Base-by-base conservation (phyloP, 2,329 filamentous ascomycete genomes). In the Pyricularia sp. region DNA sequence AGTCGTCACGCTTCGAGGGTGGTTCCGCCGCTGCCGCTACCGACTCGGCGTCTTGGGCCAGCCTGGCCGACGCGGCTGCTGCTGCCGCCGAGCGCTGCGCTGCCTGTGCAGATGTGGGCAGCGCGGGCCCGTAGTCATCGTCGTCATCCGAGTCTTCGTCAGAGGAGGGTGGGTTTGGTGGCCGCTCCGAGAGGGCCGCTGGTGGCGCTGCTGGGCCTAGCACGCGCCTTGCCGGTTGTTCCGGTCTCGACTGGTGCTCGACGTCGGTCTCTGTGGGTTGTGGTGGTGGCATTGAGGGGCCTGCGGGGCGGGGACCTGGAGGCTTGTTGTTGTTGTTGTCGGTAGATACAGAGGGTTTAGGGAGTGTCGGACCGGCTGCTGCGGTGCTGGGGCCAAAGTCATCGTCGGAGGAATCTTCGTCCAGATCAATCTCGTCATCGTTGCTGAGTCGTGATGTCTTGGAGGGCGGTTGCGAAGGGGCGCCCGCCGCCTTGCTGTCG, bases 1-100 rank as follows among this genome's bases (percentile, higher is more conserved):
- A 93, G 71, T 91, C 88, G 78, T 96, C 93, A 70, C 93, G 87
- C 73, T 88, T 83, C 5, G 82, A 80, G 62, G 83, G 81, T 22
- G 75, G 69, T 9, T 70, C 72, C 16, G 68, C 70, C 5, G 76
- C 68, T 8, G 70, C 72, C 5, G 76, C 68, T 3, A 70, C 66
- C 19, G 69, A 63, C 4, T 70, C 66, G 28, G 72, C 60, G 19
- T 62, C 60, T 24, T 62, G 60, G 30, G 26, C 30, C 13, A 24
- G 30, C 6, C 26, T 22, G 7, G 60, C 60, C 60, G 12, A 60
- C 71, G 82, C 69, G 84, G 13, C 13, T 35, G 40, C 62, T 13
- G 33, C 24, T 10, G 31, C 10, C n/a, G 33, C 33, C 2, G 61
- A 16, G 35, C 31, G 31, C 35, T 28, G 61, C 26, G 79, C 79